These are phyloP conservation scores for Coemansia interrupta DNA, from an alignment of 192 early-diverging fungal genomes.

Conservation along the genomic window DNA sequence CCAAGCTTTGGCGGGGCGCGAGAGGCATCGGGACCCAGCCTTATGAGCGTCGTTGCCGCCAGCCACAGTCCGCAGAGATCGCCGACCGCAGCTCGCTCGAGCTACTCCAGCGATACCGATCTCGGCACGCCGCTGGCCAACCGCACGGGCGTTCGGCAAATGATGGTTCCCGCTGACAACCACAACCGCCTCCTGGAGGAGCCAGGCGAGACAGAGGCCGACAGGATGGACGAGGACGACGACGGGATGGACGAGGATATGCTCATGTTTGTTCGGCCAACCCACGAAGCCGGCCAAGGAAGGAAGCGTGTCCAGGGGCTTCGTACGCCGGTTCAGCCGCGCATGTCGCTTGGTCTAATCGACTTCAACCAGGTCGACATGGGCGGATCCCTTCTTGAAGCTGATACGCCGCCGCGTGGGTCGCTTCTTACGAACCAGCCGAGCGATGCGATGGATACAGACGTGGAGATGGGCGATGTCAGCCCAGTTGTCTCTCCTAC, in stretches of 20 bases:
- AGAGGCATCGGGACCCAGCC: constrained; percentile 16
- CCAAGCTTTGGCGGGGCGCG: constrained; percentile 24
- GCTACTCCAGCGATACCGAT: constrained; percentile 2
- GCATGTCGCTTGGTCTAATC: constrained; percentile 48
- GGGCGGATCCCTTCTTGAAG: constrained; percentile 25
- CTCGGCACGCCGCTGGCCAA: neutral
- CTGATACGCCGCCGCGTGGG: constrained; percentile 13
- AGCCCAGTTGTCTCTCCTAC: neutral
- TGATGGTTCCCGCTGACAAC: neutral
- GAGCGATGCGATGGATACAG: constrained; percentile 5
- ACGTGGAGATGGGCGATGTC: constrained; percentile 1
- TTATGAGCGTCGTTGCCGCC: constrained; percentile 29
- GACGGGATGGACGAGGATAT: constrained; percentile 18
- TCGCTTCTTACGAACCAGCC: constrained; percentile 10
- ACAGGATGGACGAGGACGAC: constrained; percentile 9
- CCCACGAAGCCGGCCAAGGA: neutral
- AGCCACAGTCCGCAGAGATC: constrained; percentile 25
- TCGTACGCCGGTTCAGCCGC: constrained; percentile 23
- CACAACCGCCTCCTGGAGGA: neutral
- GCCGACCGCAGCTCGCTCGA: constrained; percentile 1
- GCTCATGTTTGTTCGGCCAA: constrained; percentile 9
- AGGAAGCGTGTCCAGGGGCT: constrained; percentile 24
- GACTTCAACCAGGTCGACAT: constrained; percentile 49
- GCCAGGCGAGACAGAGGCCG: neutral
- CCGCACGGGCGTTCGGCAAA: neutral